Percentiles rank a stretch among this genome's conserved stretches.
These are phyloP conservation scores for Dioscorea alata DNA, from an alignment of 106 monocot genomes.

Conservation along the genomic window DNA sequence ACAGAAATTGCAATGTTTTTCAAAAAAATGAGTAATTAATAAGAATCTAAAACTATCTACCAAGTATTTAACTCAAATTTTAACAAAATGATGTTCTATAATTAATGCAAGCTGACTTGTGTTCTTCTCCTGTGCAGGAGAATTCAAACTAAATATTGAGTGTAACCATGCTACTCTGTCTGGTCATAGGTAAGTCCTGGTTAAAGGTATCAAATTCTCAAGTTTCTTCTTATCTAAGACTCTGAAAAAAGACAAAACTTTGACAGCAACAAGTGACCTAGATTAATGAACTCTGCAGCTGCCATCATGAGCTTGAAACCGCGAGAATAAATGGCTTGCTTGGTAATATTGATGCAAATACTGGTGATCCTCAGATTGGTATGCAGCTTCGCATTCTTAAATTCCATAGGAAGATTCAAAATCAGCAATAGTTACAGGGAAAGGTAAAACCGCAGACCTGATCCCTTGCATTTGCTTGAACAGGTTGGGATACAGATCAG, in stretches of 20 bases:
- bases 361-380: constrained; percentile 98
- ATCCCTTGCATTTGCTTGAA: neutral
- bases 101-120: too few species aligned
- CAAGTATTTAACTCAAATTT: too few species aligned
- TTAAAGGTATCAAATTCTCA: neutral
- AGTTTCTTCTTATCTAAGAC: neutral
- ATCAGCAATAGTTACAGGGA: too few species aligned
- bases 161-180: constrained; percentile 98
- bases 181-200: constrained; percentile 64
- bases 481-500: constrained; percentile 99
- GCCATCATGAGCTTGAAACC: constrained; percentile 97
- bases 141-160: constrained; percentile 97
- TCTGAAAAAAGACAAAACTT: too few species aligned
- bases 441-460: too few species aligned
- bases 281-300: constrained; percentile 30
- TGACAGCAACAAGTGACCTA: too few species aligned
- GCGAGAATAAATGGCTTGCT: constrained; percentile 95
- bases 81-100: too few species aligned
- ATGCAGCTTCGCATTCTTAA: neutral
- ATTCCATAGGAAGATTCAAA: too few species aligned
- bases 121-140: constrained; percentile 23
- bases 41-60: too few species aligned
- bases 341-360: constrained; percentile 97
- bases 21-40: too few species aligned
- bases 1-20: too few species aligned